These are phyloP conservation scores for Silene uniflora DNA, from an alignment of 148 eudicot species.

Conservation along the genomic window DNA sequence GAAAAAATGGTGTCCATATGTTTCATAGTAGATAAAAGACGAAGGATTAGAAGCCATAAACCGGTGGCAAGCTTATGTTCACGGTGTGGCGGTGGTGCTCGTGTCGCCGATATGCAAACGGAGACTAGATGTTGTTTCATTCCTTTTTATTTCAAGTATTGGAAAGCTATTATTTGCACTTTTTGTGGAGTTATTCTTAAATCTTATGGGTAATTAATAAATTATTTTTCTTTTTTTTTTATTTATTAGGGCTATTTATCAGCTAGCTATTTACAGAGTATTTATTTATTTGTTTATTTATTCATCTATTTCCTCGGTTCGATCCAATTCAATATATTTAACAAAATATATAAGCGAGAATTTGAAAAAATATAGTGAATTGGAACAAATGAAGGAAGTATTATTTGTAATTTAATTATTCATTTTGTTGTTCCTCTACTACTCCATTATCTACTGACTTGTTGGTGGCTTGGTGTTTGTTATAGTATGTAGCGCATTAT, in stretches of 20 bases:
- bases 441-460: too few species aligned
- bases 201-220: constrained; percentile 45
- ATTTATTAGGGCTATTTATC: too few species aligned
- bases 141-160: constrained; percentile 53
- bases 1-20: constrained; percentile 50
- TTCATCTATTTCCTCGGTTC: too few species aligned
- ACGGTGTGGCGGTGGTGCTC: constrained; percentile 55
- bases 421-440: too few species aligned
- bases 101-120: constrained; percentile 61
- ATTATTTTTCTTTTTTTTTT: not conserved
- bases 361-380: not conserved
- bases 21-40: constrained; percentile 60
- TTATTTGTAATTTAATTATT: not conserved
- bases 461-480: too few species aligned
- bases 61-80: constrained; percentile 66
- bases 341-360: too few species aligned
- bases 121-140: constrained; percentile 50
- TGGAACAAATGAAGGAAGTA: not conserved
- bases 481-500: too few species aligned
- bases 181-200: constrained; percentile 61
- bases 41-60: constrained; percentile 36
- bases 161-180: constrained; percentile 65
- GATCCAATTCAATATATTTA: too few species aligned
- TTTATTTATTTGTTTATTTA: too few species aligned
- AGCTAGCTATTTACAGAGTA: too few species aligned